Percentiles rank a stretch among this genome's conserved stretches.
phyloP scores from a whole-genome alignment of 371 early-diverging fungal genomes.

The Mortierella sp. region DNA sequence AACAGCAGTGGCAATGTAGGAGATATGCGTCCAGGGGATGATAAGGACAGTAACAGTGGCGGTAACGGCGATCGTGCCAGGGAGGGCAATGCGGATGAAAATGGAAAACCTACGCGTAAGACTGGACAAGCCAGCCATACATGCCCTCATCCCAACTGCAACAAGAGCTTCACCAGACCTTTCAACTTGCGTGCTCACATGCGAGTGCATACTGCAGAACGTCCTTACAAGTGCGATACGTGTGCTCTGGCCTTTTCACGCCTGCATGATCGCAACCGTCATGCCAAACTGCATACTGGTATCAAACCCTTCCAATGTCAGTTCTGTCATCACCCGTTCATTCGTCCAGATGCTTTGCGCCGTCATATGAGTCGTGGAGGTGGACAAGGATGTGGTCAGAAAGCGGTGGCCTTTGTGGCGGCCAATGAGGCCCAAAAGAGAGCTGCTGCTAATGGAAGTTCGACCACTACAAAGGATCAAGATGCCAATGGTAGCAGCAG shows the following conservation, averaged over 20 bases:
- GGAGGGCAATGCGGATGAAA: conserved; percentile 17
- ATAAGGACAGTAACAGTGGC: conserved; percentile 2
- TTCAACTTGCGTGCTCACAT: conserved; percentile 87
- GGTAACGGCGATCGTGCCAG: too few relatives aligned
- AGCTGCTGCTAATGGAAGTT: too few relatives aligned
- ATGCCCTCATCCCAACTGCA: conserved; percentile 67
- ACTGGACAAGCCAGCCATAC: conserved; percentile 43
- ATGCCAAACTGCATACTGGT: conserved; percentile 74
- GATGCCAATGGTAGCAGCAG: not conserved
- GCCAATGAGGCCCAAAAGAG: conserved; percentile 3
- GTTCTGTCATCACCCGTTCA: conserved; percentile 64
- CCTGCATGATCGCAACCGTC: conserved; percentile 86
- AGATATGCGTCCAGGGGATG: not conserved
- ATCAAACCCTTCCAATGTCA: conserved; percentile 71
- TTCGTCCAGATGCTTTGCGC: conserved; percentile 78
- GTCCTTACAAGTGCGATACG: conserved; percentile 73
- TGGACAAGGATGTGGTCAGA: conserved; percentile 50
- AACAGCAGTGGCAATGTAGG: not conserved
- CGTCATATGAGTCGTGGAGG: conserved; percentile 61
- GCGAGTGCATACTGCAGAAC: conserved; percentile 78
- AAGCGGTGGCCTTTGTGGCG: conserved; percentile 8
- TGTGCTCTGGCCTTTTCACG: conserved; percentile 75
- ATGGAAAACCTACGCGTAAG: conserved; percentile 18
- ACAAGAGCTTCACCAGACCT: conserved; percentile 80
- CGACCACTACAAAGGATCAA: not conserved